Evolutionary conservation across 495 filamentous ascomycete genomes (phyloP).

Genomic region (Tuber borchii): DNA sequence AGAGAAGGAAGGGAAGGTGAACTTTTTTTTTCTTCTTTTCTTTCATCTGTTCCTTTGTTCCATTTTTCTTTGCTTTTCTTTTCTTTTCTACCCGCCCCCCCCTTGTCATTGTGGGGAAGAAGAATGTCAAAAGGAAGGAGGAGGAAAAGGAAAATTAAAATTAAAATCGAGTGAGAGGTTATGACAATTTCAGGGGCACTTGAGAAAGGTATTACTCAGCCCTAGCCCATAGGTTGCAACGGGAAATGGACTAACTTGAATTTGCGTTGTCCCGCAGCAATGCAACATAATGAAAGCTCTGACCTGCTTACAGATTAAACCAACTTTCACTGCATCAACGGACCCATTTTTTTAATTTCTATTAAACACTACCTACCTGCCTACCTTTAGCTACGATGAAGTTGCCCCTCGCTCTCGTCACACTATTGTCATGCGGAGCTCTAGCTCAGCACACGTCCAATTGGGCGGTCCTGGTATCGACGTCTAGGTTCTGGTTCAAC

Average conservation of each 20-base stretch:
- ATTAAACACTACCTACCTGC: neutral
- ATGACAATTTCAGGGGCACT: neutral
- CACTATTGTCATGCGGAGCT: conserved; percentile 47
- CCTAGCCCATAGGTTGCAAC: neutral
- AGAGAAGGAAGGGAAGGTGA: neutral
- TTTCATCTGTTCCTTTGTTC: neutral
- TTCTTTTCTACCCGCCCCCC: neutral
- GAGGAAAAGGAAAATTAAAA: neutral
- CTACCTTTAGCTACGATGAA: conserved; percentile 24
- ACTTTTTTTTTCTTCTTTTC: neutral
- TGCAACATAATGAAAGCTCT: neutral
- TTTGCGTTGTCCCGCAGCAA: neutral
- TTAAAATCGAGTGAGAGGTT: neutral
- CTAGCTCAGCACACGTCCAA: conserved; percentile 86
- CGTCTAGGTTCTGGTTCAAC: conserved; percentile 99
- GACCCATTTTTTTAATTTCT: neutral
- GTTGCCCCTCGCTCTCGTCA: conserved; percentile 47
- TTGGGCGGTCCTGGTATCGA: conserved; percentile 95
- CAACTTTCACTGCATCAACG: neutral
- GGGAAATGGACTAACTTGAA: neutral
- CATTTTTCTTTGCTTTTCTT: neutral
- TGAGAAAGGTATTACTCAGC: neutral
- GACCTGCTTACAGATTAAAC: neutral
- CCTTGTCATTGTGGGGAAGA: conserved; percentile 2
- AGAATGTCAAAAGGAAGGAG: neutral